Evolutionary conservation across 495 filamentous ascomycete species (phyloP), one percentile per base, ranked within the genome.

Genomic region (Daldinia caldariorum): DNA sequence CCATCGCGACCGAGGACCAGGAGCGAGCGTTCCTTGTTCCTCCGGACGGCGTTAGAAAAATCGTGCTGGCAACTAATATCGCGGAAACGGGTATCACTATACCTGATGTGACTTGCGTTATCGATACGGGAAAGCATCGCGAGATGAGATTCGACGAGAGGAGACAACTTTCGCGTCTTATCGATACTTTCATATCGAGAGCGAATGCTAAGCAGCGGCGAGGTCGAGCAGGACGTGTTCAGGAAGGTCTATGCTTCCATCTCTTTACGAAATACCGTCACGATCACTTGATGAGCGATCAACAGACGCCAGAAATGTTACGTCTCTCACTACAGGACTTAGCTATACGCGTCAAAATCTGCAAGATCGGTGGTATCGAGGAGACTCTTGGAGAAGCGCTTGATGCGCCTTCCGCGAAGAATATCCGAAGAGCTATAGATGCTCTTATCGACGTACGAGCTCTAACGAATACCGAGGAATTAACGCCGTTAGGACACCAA

Each of bases 81-180:
- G 94, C 94, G 22, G 94, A 98, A 74, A 98, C 94, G 0, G 94
- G 94, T 80, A 97, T 98, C 72, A 98, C 94, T 0, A 98, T 98
- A 70, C 94, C 94, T 1, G 94, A 97, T 77, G 89, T 98, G 38
- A 97, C 94, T 4, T 96, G 93, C 71, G 94, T 98, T 29, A 90
- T 98, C 63, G 94, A 98, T 79, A 90, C 92, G 12, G 94, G 94
- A 57, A 97, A 95, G 77, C 94, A 97, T 77, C 94, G 94, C 67
- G 95, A 97, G 74, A 98, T 99, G 95, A 78, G 85, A 35, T 99
- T 96, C 71, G 95, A 99, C 73, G 95, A 98, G 81, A 86, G 90
- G 54, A 86, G 93, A 63, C 95, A 97, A 73, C 81, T 99, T 16
- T 97, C 94, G 3, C 87, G 93, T 22, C 85, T 99, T 3, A 88